These are phyloP conservation scores for Ceratopteris richardii DNA, from an alignment of 75 land plant species.

Conservation along the genomic window DNA sequence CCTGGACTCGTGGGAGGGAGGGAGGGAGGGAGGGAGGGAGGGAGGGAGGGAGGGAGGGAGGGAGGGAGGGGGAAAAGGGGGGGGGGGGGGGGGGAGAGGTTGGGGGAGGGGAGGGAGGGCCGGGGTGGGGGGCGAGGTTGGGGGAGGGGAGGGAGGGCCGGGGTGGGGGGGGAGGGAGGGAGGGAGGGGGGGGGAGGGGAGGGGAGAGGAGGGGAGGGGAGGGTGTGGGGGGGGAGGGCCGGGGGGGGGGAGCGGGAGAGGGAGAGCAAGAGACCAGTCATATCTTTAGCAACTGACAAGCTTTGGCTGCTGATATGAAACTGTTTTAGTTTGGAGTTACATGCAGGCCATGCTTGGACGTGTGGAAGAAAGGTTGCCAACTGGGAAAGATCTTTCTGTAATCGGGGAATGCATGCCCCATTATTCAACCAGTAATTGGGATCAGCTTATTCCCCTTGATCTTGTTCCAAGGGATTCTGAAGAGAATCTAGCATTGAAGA, in stretches of 20 bases:
- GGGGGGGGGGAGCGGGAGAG: not conserved
- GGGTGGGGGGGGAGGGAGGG: not conserved
- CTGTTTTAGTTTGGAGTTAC: not conserved
- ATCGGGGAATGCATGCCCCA: conserved; percentile 28
- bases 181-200: not conserved
- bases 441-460: not conserved
- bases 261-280: not conserved
- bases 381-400: conserved; percentile 20
- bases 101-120: not conserved
- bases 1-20: not conserved
- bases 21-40: not conserved
- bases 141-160: not conserved
- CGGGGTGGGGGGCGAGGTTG: not conserved
- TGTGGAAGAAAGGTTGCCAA: conserved; percentile 20
- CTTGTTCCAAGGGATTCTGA: not conserved
- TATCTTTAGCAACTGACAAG: not conserved
- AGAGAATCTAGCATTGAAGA: not conserved
- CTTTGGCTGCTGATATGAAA: not conserved
- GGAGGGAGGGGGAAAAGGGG: not conserved
- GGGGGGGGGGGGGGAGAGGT: not conserved
- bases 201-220: not conserved
- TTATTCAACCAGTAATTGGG: too few species aligned
- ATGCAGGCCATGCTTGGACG: not conserved
- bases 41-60: not conserved
- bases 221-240: not conserved